Evolutionary conservation across 2,329 filamentous ascomycete species (phyloP).

Genomic region (Proliferodiscus dingleyae): DNA sequence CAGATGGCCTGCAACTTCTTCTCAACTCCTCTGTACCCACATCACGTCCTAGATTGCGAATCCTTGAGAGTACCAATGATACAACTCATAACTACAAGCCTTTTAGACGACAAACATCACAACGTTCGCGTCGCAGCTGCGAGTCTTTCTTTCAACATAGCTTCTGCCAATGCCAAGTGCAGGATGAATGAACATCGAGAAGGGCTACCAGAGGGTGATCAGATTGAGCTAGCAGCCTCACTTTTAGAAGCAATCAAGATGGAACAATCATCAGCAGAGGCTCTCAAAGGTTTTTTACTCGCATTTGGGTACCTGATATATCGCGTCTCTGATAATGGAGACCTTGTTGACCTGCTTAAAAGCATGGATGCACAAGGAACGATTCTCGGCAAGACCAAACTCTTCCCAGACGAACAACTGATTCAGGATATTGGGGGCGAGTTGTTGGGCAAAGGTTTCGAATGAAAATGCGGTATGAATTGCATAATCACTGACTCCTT

Average conservation of each 20-base stretch:
- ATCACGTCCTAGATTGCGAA: slow-evolving; percentile 52
- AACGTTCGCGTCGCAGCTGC: slow-evolving; percentile 78
- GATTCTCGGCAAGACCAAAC: slow-evolving; percentile 52
- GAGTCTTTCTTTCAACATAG: slow-evolving; percentile 78
- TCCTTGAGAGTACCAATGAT: slow-evolving; percentile 55
- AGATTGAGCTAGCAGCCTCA: slow-evolving; percentile 77
- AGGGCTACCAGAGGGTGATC: slow-evolving; percentile 60
- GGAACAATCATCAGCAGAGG: slow-evolving; percentile 61
- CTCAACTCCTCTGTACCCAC: slow-evolving; percentile 64
- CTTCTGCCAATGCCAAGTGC: slow-evolving; percentile 62
- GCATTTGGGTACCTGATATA: slow-evolving; percentile 75
- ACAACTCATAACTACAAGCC: slow-evolving; percentile 66
- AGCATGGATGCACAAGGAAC: slow-evolving; percentile 70
- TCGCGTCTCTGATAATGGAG: slow-evolving; percentile 62
- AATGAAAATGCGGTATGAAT: slow-evolving; percentile 15
- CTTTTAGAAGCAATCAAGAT: slow-evolving; percentile 66
- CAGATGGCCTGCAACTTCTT: slow-evolving; percentile 86
- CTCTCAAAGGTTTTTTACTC: slow-evolving; percentile 69
- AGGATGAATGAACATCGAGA: slow-evolving; percentile 54
- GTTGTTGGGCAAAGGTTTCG: slow-evolving; percentile 35
- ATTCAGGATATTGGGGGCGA: slow-evolving; percentile 45
- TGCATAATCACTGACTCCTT: background rate
- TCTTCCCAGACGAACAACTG: slow-evolving; percentile 54
- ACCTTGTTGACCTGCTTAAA: slow-evolving; percentile 73
- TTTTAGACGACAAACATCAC: slow-evolving; percentile 70